Conservation (phyloP, 768 basidiomycete species). For the Phylloporus arenicola region DNA sequence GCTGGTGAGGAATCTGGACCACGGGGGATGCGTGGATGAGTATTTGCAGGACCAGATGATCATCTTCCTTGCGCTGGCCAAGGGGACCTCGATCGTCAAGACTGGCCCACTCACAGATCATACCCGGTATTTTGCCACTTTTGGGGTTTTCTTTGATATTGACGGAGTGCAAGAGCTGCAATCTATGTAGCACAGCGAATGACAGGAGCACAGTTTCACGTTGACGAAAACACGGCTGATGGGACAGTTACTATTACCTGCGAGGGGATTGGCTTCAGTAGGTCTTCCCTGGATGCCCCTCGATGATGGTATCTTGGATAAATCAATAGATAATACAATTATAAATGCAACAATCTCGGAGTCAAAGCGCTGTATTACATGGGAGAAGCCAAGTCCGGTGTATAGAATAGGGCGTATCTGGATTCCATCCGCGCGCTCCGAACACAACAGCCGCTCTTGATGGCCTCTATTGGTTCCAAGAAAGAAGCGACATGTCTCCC, state of each 20-base stretch:
- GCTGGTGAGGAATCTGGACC: slow-evolving; percentile 49
- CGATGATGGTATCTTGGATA: slow-evolving; percentile 1
- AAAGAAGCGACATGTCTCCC: slow-evolving; percentile 82
- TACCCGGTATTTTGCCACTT: slow-evolving; percentile 44
- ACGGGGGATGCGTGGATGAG: slow-evolving; percentile 72
- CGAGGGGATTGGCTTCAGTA: slow-evolving; percentile 55
- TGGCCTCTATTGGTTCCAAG: slow-evolving; percentile 61
- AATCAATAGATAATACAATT: slow-evolving; percentile 21
- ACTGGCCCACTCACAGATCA: slow-evolving; percentile 59
- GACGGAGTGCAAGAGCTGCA: slow-evolving; percentile 45
- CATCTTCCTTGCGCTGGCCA: slow-evolving; percentile 68
- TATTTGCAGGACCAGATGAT: slow-evolving; percentile 72
- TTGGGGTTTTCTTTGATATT: background rate
- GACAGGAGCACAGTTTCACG: slow-evolving; percentile 58
- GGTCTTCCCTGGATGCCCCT: slow-evolving; percentile 4
- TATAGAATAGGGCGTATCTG: slow-evolving; percentile 15
- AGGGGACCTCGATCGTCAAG: slow-evolving; percentile 54
- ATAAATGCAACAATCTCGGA: slow-evolving; percentile 10
- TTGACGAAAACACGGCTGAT: slow-evolving; percentile 41
- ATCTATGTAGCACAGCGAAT: slow-evolving; percentile 70
- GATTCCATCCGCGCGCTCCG: too few species aligned
- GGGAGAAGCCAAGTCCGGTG: slow-evolving; percentile 12
- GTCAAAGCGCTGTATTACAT: slow-evolving; percentile 20
- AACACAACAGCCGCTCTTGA: slow-evolving; percentile 1
- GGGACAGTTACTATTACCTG: slow-evolving; percentile 46